Evolutionary conservation across 805 yeast species (phyloP), one percentile per base, ranked within the genome.

Genomic region (Saccharomycopsis schoenii): DNA sequence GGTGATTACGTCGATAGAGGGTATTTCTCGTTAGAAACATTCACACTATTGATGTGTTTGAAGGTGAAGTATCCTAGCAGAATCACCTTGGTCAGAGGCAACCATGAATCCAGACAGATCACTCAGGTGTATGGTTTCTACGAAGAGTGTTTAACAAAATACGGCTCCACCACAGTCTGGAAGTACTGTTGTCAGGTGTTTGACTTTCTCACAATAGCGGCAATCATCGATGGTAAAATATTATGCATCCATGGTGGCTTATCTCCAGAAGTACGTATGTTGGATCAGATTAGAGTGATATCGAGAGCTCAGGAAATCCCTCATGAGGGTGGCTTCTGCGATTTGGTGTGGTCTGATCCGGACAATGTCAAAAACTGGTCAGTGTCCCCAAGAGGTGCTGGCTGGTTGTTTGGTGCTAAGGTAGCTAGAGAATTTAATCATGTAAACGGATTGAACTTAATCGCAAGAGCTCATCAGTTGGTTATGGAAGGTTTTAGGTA

Each of bases 1-100:
- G 99, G 99, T 43, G 99, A 93, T 73, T 93, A 93, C 71, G 99
- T 93, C 58, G 99, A 93, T 74, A 80, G 99, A 71, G 99, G 99
- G n/a, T 94, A 90, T 73, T 93, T 93, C 73, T 85, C 94, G 57
- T 77, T 93, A 64, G 99, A 93, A 70, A 93, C 98, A 0, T 92
- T 93, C 74, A 93, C 98, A 4, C 76, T 94, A 65, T 77, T 93
- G 67, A 91, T 93, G 97, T 91, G 93, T 65, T 78, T 93, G 61
- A 93, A 93, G 72, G 97, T 91, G 19, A 86, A 88, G 64, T 89
- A 84, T 68, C 96, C 98, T 52, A 80, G 83, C 62, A 79, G 90
- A 67, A 83, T 94, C 64, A 94, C 98, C 0, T 78, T 93, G 60
- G 97, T 93, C 14, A 80, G 99, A 68, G 99, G 99, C n/a, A 93